phyloP scores from a whole-genome alignment of 306 rosid species.

The Cicer arietinum region DNA sequence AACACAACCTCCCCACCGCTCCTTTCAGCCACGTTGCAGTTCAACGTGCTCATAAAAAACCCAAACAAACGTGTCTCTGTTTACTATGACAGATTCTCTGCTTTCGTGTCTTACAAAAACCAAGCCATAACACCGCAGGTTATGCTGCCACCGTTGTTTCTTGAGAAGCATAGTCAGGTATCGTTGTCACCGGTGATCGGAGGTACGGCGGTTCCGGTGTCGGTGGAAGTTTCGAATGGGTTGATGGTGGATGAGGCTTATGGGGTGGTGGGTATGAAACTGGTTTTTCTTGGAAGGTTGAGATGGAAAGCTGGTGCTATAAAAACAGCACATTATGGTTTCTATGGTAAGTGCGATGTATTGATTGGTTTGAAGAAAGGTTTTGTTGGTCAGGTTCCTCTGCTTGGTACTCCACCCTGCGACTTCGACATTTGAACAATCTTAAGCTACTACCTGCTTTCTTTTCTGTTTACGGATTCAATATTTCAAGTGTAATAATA shows the following conservation, averaged over 20 bases:
- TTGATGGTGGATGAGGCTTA: slow-evolving; percentile 61
- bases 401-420: slow-evolving; percentile 68
- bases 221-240: slow-evolving; percentile 64
- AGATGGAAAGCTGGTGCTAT: slow-evolving; percentile 78
- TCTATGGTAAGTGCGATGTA: slow-evolving; percentile 69
- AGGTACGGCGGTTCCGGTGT: slow-evolving; percentile 67
- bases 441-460: neutral
- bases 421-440: slow-evolving; percentile 56
- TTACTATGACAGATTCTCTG: slow-evolving; percentile 65
- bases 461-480: neutral
- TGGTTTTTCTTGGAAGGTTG: slow-evolving; percentile 68
- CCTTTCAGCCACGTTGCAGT: slow-evolving; percentile 72
- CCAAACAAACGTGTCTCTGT: slow-evolving; percentile 75
- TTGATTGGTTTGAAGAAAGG: slow-evolving; percentile 76
- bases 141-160: slow-evolving; percentile 65
- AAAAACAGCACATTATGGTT: slow-evolving; percentile 57
- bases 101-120: slow-evolving; percentile 64
- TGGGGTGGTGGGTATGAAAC: slow-evolving; percentile 69
- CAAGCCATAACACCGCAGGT: slow-evolving; percentile 74
- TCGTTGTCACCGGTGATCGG: slow-evolving; percentile 74
- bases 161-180: slow-evolving; percentile 54
- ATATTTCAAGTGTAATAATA: neutral
- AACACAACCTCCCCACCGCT: slow-evolving; percentile 59
- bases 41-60: slow-evolving; percentile 74
- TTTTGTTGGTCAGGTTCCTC: slow-evolving; percentile 73